Conservation (phyloP, 2,329 filamentous ascomycete species). For the Magnaporthiopsis incrustans region DNA sequence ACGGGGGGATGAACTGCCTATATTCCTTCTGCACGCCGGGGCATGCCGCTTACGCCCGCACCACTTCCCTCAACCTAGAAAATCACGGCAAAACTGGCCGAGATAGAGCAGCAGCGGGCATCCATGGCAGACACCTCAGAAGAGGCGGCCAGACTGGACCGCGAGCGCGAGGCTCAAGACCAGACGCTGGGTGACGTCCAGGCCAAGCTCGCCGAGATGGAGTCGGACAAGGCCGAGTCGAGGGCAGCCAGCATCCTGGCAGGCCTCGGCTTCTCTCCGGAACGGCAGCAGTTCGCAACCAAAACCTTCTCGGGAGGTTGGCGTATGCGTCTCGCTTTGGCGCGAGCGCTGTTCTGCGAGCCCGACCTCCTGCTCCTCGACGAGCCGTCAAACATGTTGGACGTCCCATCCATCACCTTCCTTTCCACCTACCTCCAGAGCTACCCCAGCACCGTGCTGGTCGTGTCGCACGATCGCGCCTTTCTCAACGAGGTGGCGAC, state of each 20-base stretch:
- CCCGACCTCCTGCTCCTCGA: slow-evolving; percentile 92
- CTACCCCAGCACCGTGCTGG: slow-evolving; percentile 90
- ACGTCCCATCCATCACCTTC: slow-evolving; percentile 99
- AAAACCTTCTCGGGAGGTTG: slow-evolving; percentile 99
- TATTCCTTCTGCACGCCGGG: neutral
- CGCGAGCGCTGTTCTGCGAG: slow-evolving; percentile 94
- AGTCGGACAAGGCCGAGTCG: slow-evolving; percentile 96
- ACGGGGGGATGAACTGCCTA: slow-evolving; percentile 9
- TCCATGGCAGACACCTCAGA: slow-evolving; percentile 84
- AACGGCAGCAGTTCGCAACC: slow-evolving; percentile 85
- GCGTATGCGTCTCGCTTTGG: slow-evolving; percentile 95
- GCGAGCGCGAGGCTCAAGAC: slow-evolving; percentile 83
- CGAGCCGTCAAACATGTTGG: slow-evolving; percentile 99
- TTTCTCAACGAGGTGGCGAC: slow-evolving; percentile 99
- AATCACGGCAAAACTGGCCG: slow-evolving; percentile 66
- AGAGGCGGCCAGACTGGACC: slow-evolving; percentile 78
- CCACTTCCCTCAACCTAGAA: slow-evolving; percentile 36
- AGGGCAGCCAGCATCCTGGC: slow-evolving; percentile 92
- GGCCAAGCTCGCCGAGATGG: slow-evolving; percentile 90
- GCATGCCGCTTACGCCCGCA: neutral
- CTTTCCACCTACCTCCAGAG: slow-evolving; percentile 88
- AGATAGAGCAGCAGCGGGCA: slow-evolving; percentile 69
- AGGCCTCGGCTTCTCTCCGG: slow-evolving; percentile 90
- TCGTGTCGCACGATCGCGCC: slow-evolving; percentile 97
- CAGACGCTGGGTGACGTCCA: slow-evolving; percentile 88